Evolutionary conservation across 345 rosid species (phyloP), one percentile per base, ranked within the genome.

Genomic region (Eutrema japonicum): DNA sequence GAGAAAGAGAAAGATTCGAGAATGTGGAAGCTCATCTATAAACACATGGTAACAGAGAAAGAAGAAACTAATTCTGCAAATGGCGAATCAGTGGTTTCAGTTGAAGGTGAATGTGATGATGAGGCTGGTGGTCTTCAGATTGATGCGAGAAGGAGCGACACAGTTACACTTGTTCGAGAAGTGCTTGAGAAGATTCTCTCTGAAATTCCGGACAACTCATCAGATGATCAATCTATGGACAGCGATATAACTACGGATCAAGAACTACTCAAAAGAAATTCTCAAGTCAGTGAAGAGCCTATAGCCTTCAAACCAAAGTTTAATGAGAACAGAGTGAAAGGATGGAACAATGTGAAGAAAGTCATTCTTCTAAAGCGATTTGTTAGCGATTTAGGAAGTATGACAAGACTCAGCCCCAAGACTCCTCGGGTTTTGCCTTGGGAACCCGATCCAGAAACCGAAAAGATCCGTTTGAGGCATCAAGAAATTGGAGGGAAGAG

Each of bases 261-360:
- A 80, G 84, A 82, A 64, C 35, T 73, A 46, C 46, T 59, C 5
- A 68, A 66, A 73, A 76, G 66, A 65, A 83, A 45, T 7, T 71
- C 57, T 32, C 83, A 82, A 72, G 75, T 49, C 6, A 59, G 48
- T 18, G 84, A 77, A 75, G 40, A 63, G 33, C 70, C 54, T 85
- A 48, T 52, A 76, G 49, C 55, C 50, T 68, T 64, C 52, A 73
- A 64, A 64, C 46, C 77, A 69, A 81, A 77, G 41, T 65, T 80
- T 38, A 78, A 27, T 43, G 77, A 83, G 80, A 69, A 85, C 79
- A 77, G 68, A 53, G 83, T 88, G 18, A 87, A 74, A 70, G 85
- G 83, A 40, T 90, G 99, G 99, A 90, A 92, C 83, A 88, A 83
- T 68, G 80, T 95, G 80, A 95, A 86, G 79, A 92, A 86, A 53